These are phyloP conservation scores for Xylariaceae sp. DNA, from an alignment of 2,329 filamentous ascomycete species.

Conservation along the genomic window DNA sequence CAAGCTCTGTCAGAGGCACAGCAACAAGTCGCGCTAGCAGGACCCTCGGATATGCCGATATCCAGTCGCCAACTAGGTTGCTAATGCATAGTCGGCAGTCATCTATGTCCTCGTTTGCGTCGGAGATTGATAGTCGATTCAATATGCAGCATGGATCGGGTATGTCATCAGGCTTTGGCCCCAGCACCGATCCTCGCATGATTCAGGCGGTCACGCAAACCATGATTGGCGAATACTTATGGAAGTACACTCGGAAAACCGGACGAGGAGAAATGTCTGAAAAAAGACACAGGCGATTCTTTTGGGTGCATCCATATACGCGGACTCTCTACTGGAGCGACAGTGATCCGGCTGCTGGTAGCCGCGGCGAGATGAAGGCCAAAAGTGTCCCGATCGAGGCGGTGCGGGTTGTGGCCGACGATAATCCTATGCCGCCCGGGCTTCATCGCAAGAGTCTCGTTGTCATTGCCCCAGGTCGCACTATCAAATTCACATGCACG, in stretches of 20 bases:
- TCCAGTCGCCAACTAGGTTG: constrained; percentile 46
- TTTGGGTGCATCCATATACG: constrained; percentile 99
- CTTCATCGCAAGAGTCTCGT: constrained; percentile 91
- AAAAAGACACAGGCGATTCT: constrained; percentile 89
- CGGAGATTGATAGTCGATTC: constrained; percentile 88
- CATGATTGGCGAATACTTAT: constrained; percentile 98
- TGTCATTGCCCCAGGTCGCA: constrained; percentile 81
- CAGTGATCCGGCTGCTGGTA: constrained; percentile 73
- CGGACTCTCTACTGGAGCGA: constrained; percentile 96
- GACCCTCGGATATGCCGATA: constrained; percentile 44
- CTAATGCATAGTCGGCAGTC: constrained; percentile 58
- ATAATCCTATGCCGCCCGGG: constrained; percentile 92
- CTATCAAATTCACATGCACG: constrained; percentile 88
- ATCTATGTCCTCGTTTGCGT: constrained; percentile 92
- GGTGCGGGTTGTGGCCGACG: constrained; percentile 85
- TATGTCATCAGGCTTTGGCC: constrained; percentile 57
- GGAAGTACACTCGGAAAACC: constrained; percentile 97
- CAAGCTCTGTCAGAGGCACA: constrained; percentile 51
- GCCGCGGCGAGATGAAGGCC: constrained; percentile 67
- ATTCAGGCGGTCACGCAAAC: constrained; percentile 98
- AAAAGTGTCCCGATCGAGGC: constrained; percentile 95
- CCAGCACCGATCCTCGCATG: constrained; percentile 88
- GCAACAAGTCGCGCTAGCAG: constrained; percentile 52
- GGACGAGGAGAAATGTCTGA: constrained; percentile 85
- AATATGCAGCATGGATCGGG: constrained; percentile 63